These are phyloP conservation scores for Hortaea sp. DNA, from an alignment of 2,329 filamentous ascomycete species.

Conservation along the genomic window DNA sequence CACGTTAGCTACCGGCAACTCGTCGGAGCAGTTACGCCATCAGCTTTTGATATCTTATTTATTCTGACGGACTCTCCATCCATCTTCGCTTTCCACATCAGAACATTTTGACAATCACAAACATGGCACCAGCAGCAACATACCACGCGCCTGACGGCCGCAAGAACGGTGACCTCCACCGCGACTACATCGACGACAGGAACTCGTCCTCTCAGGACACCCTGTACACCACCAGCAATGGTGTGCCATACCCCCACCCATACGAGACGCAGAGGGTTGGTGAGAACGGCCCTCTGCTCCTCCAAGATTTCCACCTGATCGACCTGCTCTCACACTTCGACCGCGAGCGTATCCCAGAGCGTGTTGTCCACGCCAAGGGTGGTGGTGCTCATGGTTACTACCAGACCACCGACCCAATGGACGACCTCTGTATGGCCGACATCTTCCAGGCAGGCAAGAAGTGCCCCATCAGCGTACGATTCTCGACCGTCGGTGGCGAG, in stretches of 20 bases:
- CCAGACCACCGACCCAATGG: constrained; percentile 36
- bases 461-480: constrained; percentile 56
- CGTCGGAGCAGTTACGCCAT: no score
- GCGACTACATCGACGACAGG: constrained; percentile 37
- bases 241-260: constrained; percentile 46
- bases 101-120: constrained; percentile 1
- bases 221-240: constrained; percentile 48
- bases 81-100: neutral
- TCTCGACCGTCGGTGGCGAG: constrained; percentile 68
- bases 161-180: constrained; percentile 27
- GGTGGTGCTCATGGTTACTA: constrained; percentile 40
- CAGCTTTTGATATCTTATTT: no score
- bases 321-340: constrained; percentile 43
- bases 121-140: constrained; percentile 16
- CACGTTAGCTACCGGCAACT: no score
- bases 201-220: constrained; percentile 34
- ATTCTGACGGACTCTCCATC: no score
- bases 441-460: constrained; percentile 55
- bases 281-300: constrained; percentile 48
- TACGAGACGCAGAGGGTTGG: constrained; percentile 48
- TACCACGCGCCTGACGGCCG: constrained; percentile 17
- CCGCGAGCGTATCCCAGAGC: constrained; percentile 41
- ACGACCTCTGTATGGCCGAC: constrained; percentile 37
- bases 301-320: constrained; percentile 43
- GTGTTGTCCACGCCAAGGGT: constrained; percentile 42